Conservation (phyloP, 306 rosid species). For the Ormosia emarginata region DNA sequence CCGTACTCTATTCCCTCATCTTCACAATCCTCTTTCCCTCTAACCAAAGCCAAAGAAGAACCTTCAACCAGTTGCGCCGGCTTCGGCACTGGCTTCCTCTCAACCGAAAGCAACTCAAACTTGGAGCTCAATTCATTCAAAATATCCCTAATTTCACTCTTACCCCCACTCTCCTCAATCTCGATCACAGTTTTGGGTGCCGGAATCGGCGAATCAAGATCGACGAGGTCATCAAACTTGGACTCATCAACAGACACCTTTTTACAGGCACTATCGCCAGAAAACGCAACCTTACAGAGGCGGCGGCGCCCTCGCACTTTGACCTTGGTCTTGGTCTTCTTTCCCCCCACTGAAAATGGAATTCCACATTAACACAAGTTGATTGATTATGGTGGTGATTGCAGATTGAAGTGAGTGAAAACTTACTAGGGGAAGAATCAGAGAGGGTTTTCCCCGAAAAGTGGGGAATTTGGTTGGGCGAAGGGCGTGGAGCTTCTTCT, state of each 20-base stretch:
- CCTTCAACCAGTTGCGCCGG: conserved; percentile 6
- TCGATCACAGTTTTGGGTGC: not conserved
- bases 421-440: conserved; percentile 31
- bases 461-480: conserved; percentile 4
- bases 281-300: conserved; percentile 60
- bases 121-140: conserved; percentile 63
- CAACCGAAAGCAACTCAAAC: conserved; percentile 69
- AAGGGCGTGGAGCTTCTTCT: conserved; percentile 11
- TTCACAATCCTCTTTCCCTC: conserved; percentile 19
- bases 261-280: conserved; percentile 13
- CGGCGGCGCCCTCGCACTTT: conserved; percentile 76
- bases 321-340: conserved; percentile 50
- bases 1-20: conserved; percentile 41
- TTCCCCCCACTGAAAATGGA: conserved; percentile 34
- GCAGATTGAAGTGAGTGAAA: not conserved
- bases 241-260: conserved; percentile 33
- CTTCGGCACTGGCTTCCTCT: conserved; percentile 42
- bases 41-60: not conserved
- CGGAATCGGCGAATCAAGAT: conserved; percentile 54
- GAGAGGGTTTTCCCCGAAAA: not conserved
- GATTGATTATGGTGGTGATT: too few relatives aligned
- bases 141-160: conserved; percentile 75
- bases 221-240: conserved; percentile 32
- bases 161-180: conserved; percentile 34
- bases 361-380: not conserved